A percentile compares a stretch with the other conserved stretches of the same genome.
phyloP scores from a whole-genome alignment of 2,329 filamentous ascomycete species.

The Fusarium sp. region DNA sequence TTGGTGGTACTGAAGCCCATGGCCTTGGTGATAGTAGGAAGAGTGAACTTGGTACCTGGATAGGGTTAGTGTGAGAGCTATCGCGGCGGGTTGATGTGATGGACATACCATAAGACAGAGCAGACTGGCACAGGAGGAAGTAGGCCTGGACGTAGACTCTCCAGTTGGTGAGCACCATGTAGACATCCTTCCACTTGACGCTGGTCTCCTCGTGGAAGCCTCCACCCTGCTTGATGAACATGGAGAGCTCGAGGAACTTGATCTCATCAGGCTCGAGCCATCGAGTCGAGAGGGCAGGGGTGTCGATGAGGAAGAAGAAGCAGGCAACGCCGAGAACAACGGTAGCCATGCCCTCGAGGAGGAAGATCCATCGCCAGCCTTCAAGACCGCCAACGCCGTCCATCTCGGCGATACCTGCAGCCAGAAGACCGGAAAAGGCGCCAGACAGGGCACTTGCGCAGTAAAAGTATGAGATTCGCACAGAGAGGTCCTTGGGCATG shows the following conservation, averaged over 20 bases:
- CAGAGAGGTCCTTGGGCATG: conserved; percentile 74
- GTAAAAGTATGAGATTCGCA: conserved; percentile 80
- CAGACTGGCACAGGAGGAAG: conserved; percentile 43
- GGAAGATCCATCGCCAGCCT: conserved; percentile 45
- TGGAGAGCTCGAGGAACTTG: conserved; percentile 40
- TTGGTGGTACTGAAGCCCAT: conserved; percentile 44
- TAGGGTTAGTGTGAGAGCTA: neutral
- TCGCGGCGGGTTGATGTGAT: fast-evolving
- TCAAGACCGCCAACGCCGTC: conserved; percentile 62
- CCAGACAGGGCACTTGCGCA: conserved; percentile 79
- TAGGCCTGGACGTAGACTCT: conserved; percentile 45
- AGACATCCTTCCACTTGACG: conserved; percentile 40
- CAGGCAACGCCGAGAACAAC: conserved; percentile 49
- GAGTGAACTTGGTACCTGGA: conserved; percentile 41
- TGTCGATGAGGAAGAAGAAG: conserved; percentile 58
- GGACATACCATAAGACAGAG: conserved; percentile 40
- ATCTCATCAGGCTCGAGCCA: conserved; percentile 48
- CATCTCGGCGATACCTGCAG: conserved; percentile 73
- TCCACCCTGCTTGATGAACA: conserved; percentile 48
- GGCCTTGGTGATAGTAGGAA: conserved; percentile 39
- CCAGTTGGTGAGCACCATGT: conserved; percentile 45
- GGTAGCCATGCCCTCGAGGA: conserved; percentile 46
- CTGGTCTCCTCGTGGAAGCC: conserved; percentile 35
- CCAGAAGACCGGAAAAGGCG: conserved; percentile 74
- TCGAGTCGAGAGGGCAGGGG: conserved; percentile 46